A percentile compares a stretch with the other conserved stretches of the same genome.
Conservation (phyloP, 164 flowering plant genomes). For the Vitis riparia region DNA sequence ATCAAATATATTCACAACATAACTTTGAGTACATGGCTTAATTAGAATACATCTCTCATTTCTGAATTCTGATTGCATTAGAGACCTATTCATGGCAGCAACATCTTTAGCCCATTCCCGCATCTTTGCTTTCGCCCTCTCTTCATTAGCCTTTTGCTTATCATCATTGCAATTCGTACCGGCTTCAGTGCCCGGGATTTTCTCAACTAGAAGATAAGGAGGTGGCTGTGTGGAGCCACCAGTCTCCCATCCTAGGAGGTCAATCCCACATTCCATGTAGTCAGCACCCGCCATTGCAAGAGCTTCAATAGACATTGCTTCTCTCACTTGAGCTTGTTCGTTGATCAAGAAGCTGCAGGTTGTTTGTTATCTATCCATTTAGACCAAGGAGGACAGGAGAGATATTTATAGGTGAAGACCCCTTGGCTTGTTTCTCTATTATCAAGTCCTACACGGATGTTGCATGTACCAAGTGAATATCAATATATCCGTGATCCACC, state of each 20-base stretch:
- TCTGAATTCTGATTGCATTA: neutral
- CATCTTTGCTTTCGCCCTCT: neutral
- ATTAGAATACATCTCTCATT: neutral
- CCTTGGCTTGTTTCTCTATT: too few species aligned
- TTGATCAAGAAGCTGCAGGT: too few species aligned
- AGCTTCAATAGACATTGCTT: constrained; percentile 13
- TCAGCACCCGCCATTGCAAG: constrained; percentile 8
- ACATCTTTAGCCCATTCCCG: constrained; percentile 10
- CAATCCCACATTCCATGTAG: constrained; percentile 1
- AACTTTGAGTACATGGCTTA: too few species aligned
- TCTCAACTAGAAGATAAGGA: constrained; percentile 4
- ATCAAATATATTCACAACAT: too few species aligned
- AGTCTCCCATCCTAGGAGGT: neutral
- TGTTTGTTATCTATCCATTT: too few species aligned
- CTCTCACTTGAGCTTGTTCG: too few species aligned
- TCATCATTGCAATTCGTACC: neutral
- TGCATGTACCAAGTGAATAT: too few species aligned
- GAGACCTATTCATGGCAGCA: neutral
- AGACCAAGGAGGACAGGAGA: too few species aligned
- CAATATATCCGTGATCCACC: too few species aligned
- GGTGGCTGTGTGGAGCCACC: neutral
- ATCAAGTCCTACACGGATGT: too few species aligned
- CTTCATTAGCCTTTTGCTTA: neutral
- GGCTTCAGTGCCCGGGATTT: neutral
- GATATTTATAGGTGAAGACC: too few species aligned